Conservation (phyloP, 2,329 filamentous ascomycete species). For the Talaromyces sp. region DNA sequence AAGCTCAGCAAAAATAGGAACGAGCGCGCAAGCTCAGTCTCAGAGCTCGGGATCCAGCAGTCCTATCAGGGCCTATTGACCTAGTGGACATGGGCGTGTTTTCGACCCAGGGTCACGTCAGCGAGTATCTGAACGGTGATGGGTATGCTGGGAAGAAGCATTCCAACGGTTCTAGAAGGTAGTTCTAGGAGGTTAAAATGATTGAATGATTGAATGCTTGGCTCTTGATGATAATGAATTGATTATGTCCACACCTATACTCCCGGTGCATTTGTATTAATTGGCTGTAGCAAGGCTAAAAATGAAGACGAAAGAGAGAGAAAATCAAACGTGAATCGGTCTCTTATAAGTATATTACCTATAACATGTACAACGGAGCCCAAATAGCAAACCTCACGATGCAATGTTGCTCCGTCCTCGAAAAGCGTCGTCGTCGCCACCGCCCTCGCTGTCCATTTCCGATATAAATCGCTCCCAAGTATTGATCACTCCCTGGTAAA, state of each 20-base stretch:
- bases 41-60: slow-evolving; percentile 24
- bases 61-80: slow-evolving; percentile 13
- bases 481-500: slow-evolving; percentile 73
- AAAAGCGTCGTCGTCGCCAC: slow-evolving; percentile 19
- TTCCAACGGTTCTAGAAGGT: not conserved
- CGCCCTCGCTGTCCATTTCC: slow-evolving; percentile 70
- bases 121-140: not conserved
- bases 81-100: slow-evolving; percentile 2
- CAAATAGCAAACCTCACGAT: slow-evolving; percentile 1
- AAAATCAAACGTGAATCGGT: not conserved
- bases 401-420: slow-evolving; percentile 17
- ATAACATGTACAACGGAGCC: not conserved
- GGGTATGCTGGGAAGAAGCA: not conserved
- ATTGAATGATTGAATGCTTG: not conserved
- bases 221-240: not conserved
- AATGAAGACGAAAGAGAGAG: not conserved
- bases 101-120: not conserved
- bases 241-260: not conserved
- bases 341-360: not conserved
- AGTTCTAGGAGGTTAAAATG: not conserved
- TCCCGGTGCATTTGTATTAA: not conserved
- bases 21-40: slow-evolving; percentile 19
- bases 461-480: slow-evolving; percentile 88
- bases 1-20: slow-evolving; percentile 16
- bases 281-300: not conserved